phyloP scores from a whole-genome alignment of 2,329 filamentous ascomycete genomes.

The Penicillium sp. region DNA sequence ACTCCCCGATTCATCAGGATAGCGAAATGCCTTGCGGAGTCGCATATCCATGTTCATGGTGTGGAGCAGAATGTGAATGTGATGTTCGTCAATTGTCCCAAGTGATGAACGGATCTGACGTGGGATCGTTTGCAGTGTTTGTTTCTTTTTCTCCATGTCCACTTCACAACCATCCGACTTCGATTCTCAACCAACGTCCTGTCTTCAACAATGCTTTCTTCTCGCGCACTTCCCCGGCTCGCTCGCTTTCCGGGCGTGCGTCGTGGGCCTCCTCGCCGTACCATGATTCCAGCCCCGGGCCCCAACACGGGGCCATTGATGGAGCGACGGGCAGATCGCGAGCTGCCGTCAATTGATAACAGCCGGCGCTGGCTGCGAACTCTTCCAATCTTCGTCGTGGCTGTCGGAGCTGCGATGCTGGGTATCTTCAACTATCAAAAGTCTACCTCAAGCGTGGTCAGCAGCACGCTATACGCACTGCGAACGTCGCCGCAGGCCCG shows the following conservation, averaged over 20 bases:
- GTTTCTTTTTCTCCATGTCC: conserved; percentile 9
- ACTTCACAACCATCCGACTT: conserved; percentile 5
- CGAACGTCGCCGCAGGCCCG: conserved; percentile 75
- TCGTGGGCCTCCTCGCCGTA: conserved; percentile 35
- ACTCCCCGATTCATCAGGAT: conserved; percentile 61
- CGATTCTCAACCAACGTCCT: not conserved
- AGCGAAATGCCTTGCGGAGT: conserved; percentile 73
- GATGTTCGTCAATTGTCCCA: not conserved
- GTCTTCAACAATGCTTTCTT: conserved; percentile 11
- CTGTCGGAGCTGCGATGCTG: conserved; percentile 69
- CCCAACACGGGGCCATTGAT: conserved; percentile 52
- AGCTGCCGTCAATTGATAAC: conserved; percentile 46
- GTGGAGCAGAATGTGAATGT: not conserved
- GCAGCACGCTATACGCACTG: conserved; percentile 84
- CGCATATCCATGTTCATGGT: conserved; percentile 52
- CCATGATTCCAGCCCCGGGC: conserved; percentile 50
- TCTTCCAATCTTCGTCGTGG: conserved; percentile 73
- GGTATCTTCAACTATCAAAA: conserved; percentile 99
- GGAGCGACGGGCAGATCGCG: conserved; percentile 53
- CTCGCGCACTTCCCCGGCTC: conserved; percentile 14
- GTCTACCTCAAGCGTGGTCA: conserved; percentile 79
- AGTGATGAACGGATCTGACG: conserved; percentile 3
- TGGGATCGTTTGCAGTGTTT: conserved; percentile 29
- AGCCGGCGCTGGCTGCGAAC: conserved; percentile 66
- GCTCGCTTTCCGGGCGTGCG: conserved; percentile 7